Evolutionary conservation across 192 early-diverging fungal genomes (phyloP).

Genomic region (Coemansia sp.): DNA sequence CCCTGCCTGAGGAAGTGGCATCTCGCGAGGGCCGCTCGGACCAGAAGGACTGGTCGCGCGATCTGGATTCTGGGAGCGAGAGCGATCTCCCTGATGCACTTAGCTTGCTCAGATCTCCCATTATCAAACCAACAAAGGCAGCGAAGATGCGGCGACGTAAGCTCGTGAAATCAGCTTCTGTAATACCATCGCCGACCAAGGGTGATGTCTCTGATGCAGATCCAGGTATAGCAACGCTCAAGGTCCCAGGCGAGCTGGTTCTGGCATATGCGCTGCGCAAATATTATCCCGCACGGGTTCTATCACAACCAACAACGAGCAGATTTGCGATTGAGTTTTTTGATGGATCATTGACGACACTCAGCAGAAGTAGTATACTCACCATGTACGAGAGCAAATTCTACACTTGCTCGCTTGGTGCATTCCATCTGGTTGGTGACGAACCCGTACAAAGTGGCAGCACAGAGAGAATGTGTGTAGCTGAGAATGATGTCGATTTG

Average conservation of each 20-base stretch:
- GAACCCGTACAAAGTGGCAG: slow-evolving; percentile 8
- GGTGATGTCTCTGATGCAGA: slow-evolving; percentile 20
- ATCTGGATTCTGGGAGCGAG: slow-evolving; percentile 30
- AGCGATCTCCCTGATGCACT: slow-evolving; percentile 48
- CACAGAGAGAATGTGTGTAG: too few relatives aligned
- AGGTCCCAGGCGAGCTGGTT: slow-evolving; percentile 46
- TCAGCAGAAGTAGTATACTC: slow-evolving; percentile 22
- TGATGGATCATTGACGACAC: slow-evolving; percentile 20
- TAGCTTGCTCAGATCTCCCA: slow-evolving; percentile 26
- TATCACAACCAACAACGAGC: slow-evolving; percentile 11
- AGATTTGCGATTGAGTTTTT: slow-evolving; percentile 39
- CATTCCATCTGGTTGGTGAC: slow-evolving; percentile 38
- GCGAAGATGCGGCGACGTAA: neutral
- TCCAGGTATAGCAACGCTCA: slow-evolving; percentile 8
- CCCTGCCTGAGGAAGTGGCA: neutral
- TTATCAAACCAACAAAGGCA: neutral
- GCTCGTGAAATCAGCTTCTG: slow-evolving; percentile 38
- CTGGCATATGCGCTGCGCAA: slow-evolving; percentile 33
- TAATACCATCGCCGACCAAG: slow-evolving; percentile 3
- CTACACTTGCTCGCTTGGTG: slow-evolving; percentile 38
- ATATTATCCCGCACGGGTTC: slow-evolving; percentile 45
- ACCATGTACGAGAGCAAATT: slow-evolving; percentile 47
- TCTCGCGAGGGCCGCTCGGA: neutral
- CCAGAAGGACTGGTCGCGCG: too few relatives aligned
- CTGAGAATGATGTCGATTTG: slow-evolving; percentile 4